These are phyloP conservation scores for Aspergillus taichungensis DNA, from an alignment of 495 filamentous ascomycete genomes.

Conservation along the genomic window DNA sequence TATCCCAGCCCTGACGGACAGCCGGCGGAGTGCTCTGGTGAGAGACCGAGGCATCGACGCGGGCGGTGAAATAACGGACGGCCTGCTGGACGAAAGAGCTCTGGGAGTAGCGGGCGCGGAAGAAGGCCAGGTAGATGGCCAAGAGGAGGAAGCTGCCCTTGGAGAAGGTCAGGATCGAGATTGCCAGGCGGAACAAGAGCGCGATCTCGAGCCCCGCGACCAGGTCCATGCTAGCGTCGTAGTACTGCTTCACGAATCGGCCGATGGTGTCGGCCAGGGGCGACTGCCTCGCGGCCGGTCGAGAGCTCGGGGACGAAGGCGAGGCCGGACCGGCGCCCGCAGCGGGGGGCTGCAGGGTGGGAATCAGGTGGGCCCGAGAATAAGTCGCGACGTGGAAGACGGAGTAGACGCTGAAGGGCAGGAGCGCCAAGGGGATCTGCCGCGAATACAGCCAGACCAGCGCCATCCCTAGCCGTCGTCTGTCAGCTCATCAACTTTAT, in stretches of 20 bases:
- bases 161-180: constrained; percentile 74
- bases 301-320: constrained; percentile 41
- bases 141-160: constrained; percentile 86
- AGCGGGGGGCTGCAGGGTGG: constrained; percentile 36
- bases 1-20: constrained; percentile 75
- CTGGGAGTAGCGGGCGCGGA: constrained; percentile 83
- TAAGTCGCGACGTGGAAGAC: constrained; percentile 92
- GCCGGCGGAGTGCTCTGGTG: constrained; percentile 81
- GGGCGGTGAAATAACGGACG: constrained; percentile 59
- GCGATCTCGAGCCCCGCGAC: constrained; percentile 67
- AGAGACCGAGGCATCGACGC: constrained; percentile 70
- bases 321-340: constrained; percentile 37
- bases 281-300: constrained; percentile 54
- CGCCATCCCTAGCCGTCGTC: constrained; percentile 63
- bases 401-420: constrained; percentile 94
- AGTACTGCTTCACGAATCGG: constrained; percentile 93
- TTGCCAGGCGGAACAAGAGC: constrained; percentile 73
- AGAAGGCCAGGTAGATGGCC: constrained; percentile 78
- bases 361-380: constrained; percentile 46
- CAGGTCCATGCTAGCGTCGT: constrained; percentile 79
- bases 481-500: constrained; percentile 2
- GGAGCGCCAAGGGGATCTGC: constrained; percentile 80
- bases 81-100: constrained; percentile 83
- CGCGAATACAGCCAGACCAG: constrained; percentile 89
- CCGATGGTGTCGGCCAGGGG: constrained; percentile 74